A percentile compares a stretch with the other conserved stretches of the same genome.
Evolutionary conservation across 2,329 filamentous ascomycete genomes (phyloP).

Genomic region (Colletotrichum sp.): DNA sequence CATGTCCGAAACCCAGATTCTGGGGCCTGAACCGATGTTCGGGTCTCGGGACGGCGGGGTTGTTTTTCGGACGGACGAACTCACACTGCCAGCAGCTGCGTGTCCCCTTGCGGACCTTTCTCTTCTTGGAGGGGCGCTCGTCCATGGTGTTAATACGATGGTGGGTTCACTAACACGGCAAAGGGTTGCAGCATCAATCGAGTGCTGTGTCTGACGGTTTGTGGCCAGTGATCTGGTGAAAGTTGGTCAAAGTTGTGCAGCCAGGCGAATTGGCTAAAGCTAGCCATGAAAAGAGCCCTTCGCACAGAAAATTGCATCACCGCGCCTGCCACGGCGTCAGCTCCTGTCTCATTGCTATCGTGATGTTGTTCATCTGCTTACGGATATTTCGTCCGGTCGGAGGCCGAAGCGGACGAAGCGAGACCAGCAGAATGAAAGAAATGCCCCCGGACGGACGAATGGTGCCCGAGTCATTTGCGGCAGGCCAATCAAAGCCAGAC

Average conservation of each 20-base stretch:
- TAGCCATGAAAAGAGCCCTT: background rate
- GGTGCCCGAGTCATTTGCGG: background rate
- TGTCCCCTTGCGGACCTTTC: slow-evolving; percentile 59
- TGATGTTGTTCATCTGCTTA: background rate
- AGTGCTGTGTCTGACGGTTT: background rate
- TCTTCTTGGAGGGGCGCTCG: slow-evolving; percentile 30
- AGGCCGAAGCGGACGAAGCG: slow-evolving; percentile 13
- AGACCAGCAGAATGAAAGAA: background rate
- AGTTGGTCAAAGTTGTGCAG: background rate
- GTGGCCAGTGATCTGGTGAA: background rate
- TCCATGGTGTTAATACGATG: background rate
- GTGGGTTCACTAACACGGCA: background rate
- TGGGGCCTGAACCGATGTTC: background rate
- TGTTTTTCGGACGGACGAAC: slow-evolving; percentile 12
- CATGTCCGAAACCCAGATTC: background rate
- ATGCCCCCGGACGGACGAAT: background rate
- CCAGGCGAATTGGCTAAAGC: background rate
- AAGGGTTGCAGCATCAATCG: background rate
- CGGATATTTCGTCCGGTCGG: slow-evolving; percentile 9
- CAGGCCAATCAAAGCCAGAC: background rate
- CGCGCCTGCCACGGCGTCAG: background rate
- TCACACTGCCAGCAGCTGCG: slow-evolving; percentile 65
- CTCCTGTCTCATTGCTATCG: background rate
- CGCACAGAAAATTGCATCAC: background rate
- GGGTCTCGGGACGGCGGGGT: background rate